phyloP scores from a whole-genome alignment of 106 monocot genomes.

The Dendrobium chrysotoxum region DNA sequence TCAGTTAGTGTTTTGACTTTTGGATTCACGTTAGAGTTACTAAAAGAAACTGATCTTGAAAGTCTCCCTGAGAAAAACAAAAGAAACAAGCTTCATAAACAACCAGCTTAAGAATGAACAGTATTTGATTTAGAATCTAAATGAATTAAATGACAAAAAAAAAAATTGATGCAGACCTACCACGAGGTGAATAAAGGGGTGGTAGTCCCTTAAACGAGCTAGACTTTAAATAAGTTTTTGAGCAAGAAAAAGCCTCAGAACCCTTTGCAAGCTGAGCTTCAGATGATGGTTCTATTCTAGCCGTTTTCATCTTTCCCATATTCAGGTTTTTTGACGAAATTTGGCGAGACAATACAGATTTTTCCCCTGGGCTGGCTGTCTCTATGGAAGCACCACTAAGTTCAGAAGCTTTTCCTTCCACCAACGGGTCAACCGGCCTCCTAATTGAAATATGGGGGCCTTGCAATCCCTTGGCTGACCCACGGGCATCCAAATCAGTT shows the following conservation, averaged over 20 bases:
- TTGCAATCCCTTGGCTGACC: slow-evolving; percentile 9
- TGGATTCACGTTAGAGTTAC: slow-evolving; percentile 22
- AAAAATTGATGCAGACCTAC: slow-evolving; percentile 15
- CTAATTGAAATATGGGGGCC: slow-evolving; percentile 4
- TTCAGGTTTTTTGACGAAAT: slow-evolving; percentile 31
- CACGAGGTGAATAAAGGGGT: slow-evolving; percentile 18
- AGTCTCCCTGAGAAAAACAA: slow-evolving; percentile 28
- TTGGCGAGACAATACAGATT: slow-evolving; percentile 17
- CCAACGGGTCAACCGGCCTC: slow-evolving; percentile 15
- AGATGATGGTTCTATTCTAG: slow-evolving; percentile 5
- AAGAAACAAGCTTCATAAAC: background rate
- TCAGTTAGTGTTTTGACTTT: slow-evolving; percentile 47
- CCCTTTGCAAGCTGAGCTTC: slow-evolving; percentile 13
- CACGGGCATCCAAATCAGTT: slow-evolving; percentile 8
- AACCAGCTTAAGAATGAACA: background rate
- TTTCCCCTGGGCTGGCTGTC: slow-evolving; percentile 12
- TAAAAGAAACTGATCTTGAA: slow-evolving; percentile 56
- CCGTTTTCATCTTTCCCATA: slow-evolving; percentile 23
- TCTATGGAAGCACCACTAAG: background rate
- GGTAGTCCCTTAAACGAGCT: slow-evolving; percentile 11
- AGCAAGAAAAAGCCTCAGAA: slow-evolving; percentile 11
- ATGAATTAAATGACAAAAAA: background rate
- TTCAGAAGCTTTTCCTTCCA: slow-evolving; percentile 20
- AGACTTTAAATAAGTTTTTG: slow-evolving; percentile 14
- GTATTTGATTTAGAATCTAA: slow-evolving; percentile 6